Percentiles rank a stretch among this genome's conserved stretches.
Conservation (phyloP, 306 rosid species). For the Luffa acutangula region DNA sequence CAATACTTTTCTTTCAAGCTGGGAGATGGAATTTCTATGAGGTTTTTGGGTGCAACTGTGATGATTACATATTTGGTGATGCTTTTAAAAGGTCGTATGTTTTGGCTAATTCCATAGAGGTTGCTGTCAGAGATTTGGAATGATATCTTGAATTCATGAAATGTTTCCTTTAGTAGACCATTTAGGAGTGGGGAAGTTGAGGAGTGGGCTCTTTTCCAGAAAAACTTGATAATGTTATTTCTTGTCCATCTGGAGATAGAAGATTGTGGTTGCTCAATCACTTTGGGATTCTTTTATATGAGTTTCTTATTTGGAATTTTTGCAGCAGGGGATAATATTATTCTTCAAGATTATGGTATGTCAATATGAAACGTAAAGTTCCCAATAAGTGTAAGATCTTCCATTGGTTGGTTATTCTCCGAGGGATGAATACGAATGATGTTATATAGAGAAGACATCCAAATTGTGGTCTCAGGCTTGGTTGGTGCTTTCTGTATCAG, state of each 20-base stretch:
- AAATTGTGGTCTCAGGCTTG: neutral
- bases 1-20: neutral
- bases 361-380: neutral
- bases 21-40: neutral
- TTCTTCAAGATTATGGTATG: neutral
- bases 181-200: neutral
- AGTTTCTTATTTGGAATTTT: neutral
- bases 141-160: neutral
- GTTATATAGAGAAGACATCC: neutral
- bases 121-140: neutral
- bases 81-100: neutral
- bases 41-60: neutral
- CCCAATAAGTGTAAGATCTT: neutral
- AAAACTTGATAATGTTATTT: neutral
- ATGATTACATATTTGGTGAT: neutral
- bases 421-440: neutral
- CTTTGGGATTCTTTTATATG: neutral
- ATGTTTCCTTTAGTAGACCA: neutral
- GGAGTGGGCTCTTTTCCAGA: neutral
- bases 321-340: neutral
- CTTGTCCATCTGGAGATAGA: neutral
- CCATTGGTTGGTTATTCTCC: neutral
- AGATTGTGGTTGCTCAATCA: neutral
- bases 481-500: neutral
- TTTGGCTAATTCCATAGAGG: neutral